These are phyloP conservation scores for Vitis hybrid DNA, from an alignment of 177 flowering plant genomes.

Conservation along the genomic window DNA sequence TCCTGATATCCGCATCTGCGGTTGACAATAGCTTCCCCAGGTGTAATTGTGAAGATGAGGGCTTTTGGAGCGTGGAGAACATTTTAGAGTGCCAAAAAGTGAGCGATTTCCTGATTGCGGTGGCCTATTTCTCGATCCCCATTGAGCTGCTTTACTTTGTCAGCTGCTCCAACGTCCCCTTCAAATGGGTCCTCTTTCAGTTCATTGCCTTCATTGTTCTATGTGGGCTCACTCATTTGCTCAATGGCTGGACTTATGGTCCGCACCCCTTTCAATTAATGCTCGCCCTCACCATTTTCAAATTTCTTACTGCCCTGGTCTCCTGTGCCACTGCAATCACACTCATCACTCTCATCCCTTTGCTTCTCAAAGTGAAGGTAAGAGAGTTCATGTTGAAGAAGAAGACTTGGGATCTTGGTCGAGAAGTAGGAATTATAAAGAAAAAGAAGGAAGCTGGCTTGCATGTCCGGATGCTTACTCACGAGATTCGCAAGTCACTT, in stretches of 20 bases:
- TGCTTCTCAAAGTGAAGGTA: slow-evolving; percentile 86
- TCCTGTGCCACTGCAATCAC: slow-evolving; percentile 95
- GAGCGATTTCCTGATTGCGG: slow-evolving; percentile 89
- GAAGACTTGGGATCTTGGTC: slow-evolving; percentile 83
- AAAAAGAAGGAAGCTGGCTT: slow-evolving; percentile 73
- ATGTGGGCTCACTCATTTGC: slow-evolving; percentile 90
- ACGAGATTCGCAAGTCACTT: slow-evolving; percentile 85
- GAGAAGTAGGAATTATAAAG: slow-evolving; percentile 85
- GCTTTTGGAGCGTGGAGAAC: slow-evolving; percentile 70
- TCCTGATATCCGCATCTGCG: slow-evolving; percentile 42
- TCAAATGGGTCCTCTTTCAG: slow-evolving; percentile 92
- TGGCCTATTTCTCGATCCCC: slow-evolving; percentile 95
- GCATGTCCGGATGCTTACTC: slow-evolving; percentile 96
- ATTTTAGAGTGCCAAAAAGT: slow-evolving; percentile 76
- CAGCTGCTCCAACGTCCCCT: slow-evolving; percentile 93
- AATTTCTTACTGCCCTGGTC: slow-evolving; percentile 86
- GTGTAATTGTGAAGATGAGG: slow-evolving; percentile 86
- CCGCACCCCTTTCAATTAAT: slow-evolving; percentile 77
- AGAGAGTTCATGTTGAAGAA: slow-evolving; percentile 84
- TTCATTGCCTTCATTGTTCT: slow-evolving; percentile 96
- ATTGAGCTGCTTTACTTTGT: slow-evolving; percentile 90
- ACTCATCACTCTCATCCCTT: slow-evolving; percentile 79
- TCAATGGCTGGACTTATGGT: slow-evolving; percentile 82
- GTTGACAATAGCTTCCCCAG: slow-evolving; percentile 41
- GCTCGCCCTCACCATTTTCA: slow-evolving; percentile 83